Evolutionary conservation across 108 stramenopile genomes (phyloP).

Genomic region (Cyclotella baltica): DNA sequence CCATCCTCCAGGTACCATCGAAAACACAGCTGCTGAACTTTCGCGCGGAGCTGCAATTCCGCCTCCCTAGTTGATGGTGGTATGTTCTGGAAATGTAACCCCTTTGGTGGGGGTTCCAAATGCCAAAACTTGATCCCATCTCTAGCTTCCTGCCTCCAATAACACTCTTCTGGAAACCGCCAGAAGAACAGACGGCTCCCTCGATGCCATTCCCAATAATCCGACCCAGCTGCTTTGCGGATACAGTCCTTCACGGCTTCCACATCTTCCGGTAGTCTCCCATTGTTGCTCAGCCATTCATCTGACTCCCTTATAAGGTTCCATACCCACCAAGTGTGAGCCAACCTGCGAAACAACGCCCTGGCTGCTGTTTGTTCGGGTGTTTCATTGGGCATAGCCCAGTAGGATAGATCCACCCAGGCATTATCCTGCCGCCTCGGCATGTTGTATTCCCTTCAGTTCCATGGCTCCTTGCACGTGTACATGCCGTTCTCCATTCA

Average conservation of each 20-base stretch:
- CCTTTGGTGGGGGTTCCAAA: neutral
- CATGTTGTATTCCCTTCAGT: constrained; percentile 7
- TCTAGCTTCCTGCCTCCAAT: constrained; percentile 4
- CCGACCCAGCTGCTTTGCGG: constrained; percentile 1
- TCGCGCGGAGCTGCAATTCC: constrained; percentile 12
- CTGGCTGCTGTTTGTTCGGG: constrained; percentile 9
- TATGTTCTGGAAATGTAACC: constrained; percentile 11
- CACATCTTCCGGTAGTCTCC: constrained; percentile 2
- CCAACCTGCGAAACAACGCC: neutral
- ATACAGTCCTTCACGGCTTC: constrained; percentile 22
- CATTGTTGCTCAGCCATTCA: constrained; percentile 10
- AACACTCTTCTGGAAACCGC: constrained; percentile 41
- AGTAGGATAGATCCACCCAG: constrained; percentile 10
- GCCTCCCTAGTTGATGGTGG: constrained; percentile 1
- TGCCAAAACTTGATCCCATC: constrained; percentile 33
- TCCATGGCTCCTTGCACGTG: neutral
- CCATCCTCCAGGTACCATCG: constrained; percentile 14
- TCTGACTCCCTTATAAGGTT: constrained; percentile 9
- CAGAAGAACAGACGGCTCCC: constrained; percentile 48
- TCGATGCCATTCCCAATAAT: constrained; percentile 54
- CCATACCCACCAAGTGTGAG: constrained; percentile 10
- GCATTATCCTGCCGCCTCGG: constrained; percentile 27
- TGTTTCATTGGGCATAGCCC: constrained; percentile 21
- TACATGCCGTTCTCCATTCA: too few relatives aligned
- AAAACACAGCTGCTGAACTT: constrained; percentile 12